Evolutionary conservation across 2,329 filamentous ascomycete species (phyloP).

Genomic region (Zopfia rhizophila): DNA sequence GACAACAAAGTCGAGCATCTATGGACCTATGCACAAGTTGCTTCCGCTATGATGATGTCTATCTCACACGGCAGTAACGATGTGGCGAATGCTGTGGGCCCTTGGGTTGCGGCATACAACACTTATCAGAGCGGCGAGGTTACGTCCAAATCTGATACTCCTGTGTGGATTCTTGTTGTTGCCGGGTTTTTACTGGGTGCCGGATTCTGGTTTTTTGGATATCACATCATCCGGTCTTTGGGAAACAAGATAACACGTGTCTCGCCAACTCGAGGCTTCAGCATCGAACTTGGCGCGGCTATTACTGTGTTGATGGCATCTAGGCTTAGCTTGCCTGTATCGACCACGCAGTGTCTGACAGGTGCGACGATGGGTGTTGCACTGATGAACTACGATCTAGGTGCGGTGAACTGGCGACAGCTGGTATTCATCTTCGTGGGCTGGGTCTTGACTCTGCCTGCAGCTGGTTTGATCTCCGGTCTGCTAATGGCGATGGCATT

Average conservation of each 20-base stretch:
- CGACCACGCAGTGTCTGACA: conserved; percentile 68
- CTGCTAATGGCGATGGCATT: conserved; percentile 50
- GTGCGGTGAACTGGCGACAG: conserved; percentile 56
- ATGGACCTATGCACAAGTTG: conserved; percentile 55
- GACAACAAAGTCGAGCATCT: conserved; percentile 61
- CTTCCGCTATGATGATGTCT: conserved; percentile 74
- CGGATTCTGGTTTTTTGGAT: conserved; percentile 70
- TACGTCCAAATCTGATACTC: conserved; percentile 61
- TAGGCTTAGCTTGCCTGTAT: conserved; percentile 69
- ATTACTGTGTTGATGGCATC: conserved; percentile 73
- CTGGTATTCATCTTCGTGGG: conserved; percentile 54
- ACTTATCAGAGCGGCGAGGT: conserved; percentile 66
- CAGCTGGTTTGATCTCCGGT: conserved; percentile 49
- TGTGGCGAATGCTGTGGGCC: conserved; percentile 67
- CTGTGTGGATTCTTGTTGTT: conserved; percentile 69
- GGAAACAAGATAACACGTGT: conserved; percentile 71
- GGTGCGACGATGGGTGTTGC: conserved; percentile 37
- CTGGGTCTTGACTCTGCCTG: conserved; percentile 57
- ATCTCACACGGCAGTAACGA: conserved; percentile 78
- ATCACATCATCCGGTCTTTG: conserved; percentile 71
- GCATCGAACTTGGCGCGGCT: conserved; percentile 56
- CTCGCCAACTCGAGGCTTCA: conserved; percentile 65
- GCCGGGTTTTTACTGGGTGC: conserved; percentile 64
- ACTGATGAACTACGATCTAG: conserved; percentile 43
- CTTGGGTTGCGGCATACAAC: conserved; percentile 70